These are phyloP conservation scores for Endoconidiophora laricicola DNA, from an alignment of 2,329 filamentous ascomycete genomes.

Conservation along the genomic window DNA sequence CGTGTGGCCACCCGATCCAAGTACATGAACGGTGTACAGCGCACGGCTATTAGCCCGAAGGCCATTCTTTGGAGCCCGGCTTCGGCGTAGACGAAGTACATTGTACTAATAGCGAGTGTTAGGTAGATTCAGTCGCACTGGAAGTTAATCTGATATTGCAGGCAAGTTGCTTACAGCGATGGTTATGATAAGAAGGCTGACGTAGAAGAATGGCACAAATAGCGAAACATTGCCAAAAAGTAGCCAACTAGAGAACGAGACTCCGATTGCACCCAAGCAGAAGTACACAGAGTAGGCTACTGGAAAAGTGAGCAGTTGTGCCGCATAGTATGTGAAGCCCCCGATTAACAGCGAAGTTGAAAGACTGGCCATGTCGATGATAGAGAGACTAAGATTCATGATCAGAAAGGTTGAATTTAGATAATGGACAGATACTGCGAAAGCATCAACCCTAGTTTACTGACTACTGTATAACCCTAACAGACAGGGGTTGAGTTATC, in stretches of 20 bases:
- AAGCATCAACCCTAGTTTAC: too few relatives aligned
- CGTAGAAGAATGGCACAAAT: neutral
- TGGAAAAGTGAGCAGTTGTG: conserved; percentile 5
- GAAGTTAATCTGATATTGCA: neutral
- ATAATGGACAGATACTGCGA: too few relatives aligned
- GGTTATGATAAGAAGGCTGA: neutral
- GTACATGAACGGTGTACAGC: conserved; percentile 29
- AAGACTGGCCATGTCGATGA: neutral
- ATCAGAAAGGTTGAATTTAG: too few relatives aligned
- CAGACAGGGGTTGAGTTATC: too few relatives aligned
- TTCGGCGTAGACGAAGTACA: neutral
- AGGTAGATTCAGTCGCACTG: too few relatives aligned
- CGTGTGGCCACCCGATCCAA: conserved; percentile 88
- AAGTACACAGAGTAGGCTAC: conserved; percentile 6
- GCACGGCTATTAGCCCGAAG: neutral
- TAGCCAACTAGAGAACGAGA: neutral
- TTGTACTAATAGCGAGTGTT: neutral
- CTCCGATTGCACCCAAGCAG: neutral
- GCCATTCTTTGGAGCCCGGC: too few relatives aligned
- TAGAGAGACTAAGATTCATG: too few relatives aligned
- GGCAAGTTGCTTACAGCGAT: conserved; percentile 1
- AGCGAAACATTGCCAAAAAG: neutral
- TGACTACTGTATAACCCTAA: too few relatives aligned
- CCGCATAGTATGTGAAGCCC: conserved; percentile 4
- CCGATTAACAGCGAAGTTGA: neutral